Evolutionary conservation across 768 basidiomycete genomes (phyloP), one percentile per base, ranked within the genome.

Genomic region (Termitomyces sp.): DNA sequence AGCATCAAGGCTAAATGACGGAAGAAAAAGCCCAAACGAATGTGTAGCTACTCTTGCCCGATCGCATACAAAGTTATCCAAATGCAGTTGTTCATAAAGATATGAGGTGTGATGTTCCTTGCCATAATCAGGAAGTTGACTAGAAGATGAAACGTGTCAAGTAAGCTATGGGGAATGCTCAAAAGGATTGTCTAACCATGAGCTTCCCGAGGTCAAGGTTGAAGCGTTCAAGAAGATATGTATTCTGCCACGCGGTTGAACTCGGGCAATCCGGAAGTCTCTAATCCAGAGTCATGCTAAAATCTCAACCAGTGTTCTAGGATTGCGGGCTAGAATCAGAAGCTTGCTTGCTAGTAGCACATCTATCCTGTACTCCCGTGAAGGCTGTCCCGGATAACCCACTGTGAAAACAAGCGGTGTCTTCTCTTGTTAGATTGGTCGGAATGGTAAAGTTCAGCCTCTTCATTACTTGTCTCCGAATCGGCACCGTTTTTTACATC

Each of bases 401-500:
- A 75, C 73, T 76, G 48, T 23, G 49, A 54, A 32, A 9, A 25
- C 6, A 23, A 56, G 2, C 8, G 9, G 41, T 68, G 51, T 76
- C 72, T 27, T 62, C 63, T 37, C 59, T 60, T 62, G 77, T 67
- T 17, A 65, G 48, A 34, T 64, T 62, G 12, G 65, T 65, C 41
- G 75, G 73, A 17, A 77, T 59, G 3, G 66, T 65, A 54, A 72
- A 72, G 14, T 71, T 69, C 3, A 74, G 54, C 12, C 68, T 66
- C 47, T 27, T 64, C 66, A 48, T 70, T 68, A 29, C 49, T 59
- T 23, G 48, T 66, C 61, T 66, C 68, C n/a, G 54, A 56, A 41
- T 87, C 86, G 4, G 86, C 85, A 32, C 81, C 85, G 19, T 87
- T 74, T 52, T 87, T 69, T 29, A 85, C 68, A 64, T 87, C 83